phyloP scores from a whole-genome alignment of 2,329 filamentous ascomycete species.

The Aspergillus oerlinghausenensis region DNA sequence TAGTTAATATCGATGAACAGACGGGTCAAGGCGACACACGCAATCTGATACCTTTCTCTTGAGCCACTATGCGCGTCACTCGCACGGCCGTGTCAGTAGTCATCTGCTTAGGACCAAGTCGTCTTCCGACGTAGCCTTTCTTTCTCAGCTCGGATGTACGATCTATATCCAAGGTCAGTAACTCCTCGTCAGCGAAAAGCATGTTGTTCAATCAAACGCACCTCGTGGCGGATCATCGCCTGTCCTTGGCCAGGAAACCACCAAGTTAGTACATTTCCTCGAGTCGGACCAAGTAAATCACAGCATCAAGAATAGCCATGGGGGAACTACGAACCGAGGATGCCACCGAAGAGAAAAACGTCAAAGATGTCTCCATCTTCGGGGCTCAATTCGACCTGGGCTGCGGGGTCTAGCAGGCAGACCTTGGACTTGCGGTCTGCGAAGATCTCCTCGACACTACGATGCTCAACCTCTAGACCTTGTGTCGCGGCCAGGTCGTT shows the following conservation, averaged over 20 bases:
- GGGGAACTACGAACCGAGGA: conserved; percentile 63
- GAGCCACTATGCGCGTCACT: conserved; percentile 83
- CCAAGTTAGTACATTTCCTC: conserved; percentile 4
- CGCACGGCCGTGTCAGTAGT: conserved; percentile 96
- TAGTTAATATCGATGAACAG: conserved; percentile 6
- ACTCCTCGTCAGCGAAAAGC: background rate
- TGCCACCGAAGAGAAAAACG: conserved; percentile 92
- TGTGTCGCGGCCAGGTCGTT: conserved; percentile 57
- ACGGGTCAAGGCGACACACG: background rate
- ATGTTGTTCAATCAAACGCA: conserved; percentile 40
- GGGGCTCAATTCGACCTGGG: conserved; percentile 73
- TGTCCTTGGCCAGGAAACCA: conserved; percentile 33
- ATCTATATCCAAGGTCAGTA: conserved; percentile 51
- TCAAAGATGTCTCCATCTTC: conserved; percentile 80
- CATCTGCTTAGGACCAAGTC: conserved; percentile 92
- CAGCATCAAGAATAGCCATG: background rate
- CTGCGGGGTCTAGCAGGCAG: conserved; percentile 84
- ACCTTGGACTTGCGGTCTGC: conserved; percentile 66
- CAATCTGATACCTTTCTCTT: conserved; percentile 62
- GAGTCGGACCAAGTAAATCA: background rate
- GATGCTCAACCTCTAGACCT: conserved; percentile 65
- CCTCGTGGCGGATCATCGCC: conserved; percentile 91
- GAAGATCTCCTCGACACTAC: conserved; percentile 80
- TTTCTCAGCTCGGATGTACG: conserved; percentile 91
- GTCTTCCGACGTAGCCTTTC: conserved; percentile 83